These are phyloP conservation scores for Cryptosporidium muris DNA, from an alignment of 169 alveolate species.

Conservation along the genomic window DNA sequence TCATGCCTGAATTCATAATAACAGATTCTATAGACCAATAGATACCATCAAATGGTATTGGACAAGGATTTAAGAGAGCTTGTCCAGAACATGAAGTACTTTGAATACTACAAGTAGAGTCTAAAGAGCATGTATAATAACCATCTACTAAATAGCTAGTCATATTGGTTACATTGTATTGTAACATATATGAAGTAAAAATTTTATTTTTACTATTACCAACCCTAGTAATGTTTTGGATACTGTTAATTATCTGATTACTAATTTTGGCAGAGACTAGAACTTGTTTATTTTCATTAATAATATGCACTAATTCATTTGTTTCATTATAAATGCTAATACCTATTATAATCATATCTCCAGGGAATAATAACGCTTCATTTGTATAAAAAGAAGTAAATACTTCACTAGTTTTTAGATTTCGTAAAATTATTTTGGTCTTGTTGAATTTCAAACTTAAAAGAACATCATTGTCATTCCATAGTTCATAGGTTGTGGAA, in stretches of 20 bases:
- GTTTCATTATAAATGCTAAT: constrained; percentile 1
- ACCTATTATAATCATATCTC: background rate
- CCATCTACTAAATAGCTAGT: constrained; percentile 9
- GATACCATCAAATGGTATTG: constrained; percentile 44
- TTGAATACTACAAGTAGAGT: constrained; percentile 31
- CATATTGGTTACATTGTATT: background rate
- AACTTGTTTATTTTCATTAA: constrained; percentile 1
- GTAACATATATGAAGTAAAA: constrained; percentile 35
- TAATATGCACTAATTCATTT: background rate
- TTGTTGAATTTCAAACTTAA: constrained; percentile 3
- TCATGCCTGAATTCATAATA: constrained; percentile 3
- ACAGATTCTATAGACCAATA: constrained; percentile 24
- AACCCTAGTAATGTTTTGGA: background rate
- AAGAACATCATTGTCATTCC: constrained; percentile 4
- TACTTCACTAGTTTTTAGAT: background rate
- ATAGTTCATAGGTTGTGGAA: constrained; percentile 6
- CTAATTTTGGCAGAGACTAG: constrained; percentile 11
- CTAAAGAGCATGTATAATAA: constrained; percentile 36
- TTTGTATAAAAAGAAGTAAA: constrained; percentile 13
- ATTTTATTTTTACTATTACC: constrained; percentile 19
- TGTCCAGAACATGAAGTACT: constrained; percentile 27
- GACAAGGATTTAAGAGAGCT: constrained; percentile 18
- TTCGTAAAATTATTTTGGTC: background rate
- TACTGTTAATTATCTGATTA: background rate
- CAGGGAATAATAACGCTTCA: constrained; percentile 7